Base-by-base conservation (phyloP, 257 asterid genomes). In the Lithospermum erythrorhizon region DNA sequence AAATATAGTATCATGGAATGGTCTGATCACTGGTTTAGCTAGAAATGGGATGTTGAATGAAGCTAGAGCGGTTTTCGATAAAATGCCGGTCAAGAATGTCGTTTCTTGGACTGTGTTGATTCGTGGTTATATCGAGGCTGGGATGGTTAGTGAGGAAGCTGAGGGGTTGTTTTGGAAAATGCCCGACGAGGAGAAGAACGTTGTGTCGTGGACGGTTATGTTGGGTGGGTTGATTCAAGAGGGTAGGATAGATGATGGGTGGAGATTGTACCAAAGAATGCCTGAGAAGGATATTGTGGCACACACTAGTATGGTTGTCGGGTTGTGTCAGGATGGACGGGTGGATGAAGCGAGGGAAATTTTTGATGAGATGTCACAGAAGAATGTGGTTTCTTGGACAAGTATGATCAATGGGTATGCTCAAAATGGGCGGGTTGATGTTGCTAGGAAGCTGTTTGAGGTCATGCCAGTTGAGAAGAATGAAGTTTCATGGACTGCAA, bases 401-500 rank as follows among this genome's bases (percentile, higher is more conserved):
- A 64, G 88, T 1, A 87, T 87, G 94, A 65, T 87, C 45, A 70
- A 85, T 16, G 94, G 96, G 9, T 84, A 82, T 78, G 79, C 70
- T 4, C 83, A 83, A 57, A 78, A 82, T 58, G 85, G 80, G 52
- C 82, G 73, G 74, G 91, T 79, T 63, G 89, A 87, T 68, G 57
- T 84, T 1, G 91, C 82, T 30, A 69, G 96, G 68, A 83, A 87
- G 66, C 85, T 82, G 49, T 87, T 87, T 70, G 96, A 84, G 77
- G 94, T 87, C 71, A 84, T 87, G 89, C 91, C 94, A 22, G 47
- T 35, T 35, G 84, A 81, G 70, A 84, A 62, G 65, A 84, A 87
- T 55, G 94, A 84, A 67, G 84, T 87, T 49, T 84, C 94, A 48
- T 87, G 96, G 96, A 81, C 84, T 4, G 85, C 89, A 20, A 84